Conservation (phyloP, 2,329 filamentous ascomycete genomes). For the Cladosporium sp. region DNA sequence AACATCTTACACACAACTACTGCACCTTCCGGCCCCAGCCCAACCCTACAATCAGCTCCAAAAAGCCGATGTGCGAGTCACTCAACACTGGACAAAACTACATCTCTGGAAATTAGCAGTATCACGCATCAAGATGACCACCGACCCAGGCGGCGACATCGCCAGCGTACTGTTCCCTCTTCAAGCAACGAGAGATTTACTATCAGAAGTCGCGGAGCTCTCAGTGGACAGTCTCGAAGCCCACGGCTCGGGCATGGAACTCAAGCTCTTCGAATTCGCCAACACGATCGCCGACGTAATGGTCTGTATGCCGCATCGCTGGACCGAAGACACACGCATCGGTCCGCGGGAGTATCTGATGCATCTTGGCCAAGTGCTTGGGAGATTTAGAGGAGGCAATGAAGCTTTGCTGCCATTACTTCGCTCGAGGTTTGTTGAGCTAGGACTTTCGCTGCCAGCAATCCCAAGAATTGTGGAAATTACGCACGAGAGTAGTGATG, state of each 20-base stretch:
- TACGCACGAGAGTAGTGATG: slow-evolving; percentile 12
- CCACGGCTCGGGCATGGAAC: slow-evolving; percentile 58
- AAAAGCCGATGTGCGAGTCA: slow-evolving; percentile 53
- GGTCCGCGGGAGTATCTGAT: slow-evolving; percentile 11
- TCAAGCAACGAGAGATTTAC: background rate
- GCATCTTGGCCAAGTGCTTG: slow-evolving; percentile 11
- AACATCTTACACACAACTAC: slow-evolving; percentile 12
- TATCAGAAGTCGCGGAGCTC: slow-evolving; percentile 40
- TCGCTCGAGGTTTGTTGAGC: background rate
- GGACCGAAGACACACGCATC: background rate
- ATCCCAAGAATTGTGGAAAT: background rate
- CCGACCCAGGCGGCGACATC: slow-evolving; percentile 2
- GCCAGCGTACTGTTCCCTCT: slow-evolving; percentile 21
- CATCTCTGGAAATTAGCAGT: slow-evolving; percentile 53
- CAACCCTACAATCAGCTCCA: slow-evolving; percentile 35
- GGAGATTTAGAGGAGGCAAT: slow-evolving; percentile 9
- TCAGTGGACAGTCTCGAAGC: slow-evolving; percentile 38
- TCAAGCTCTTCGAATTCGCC: slow-evolving; percentile 62
- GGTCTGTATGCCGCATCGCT: slow-evolving; percentile 32
- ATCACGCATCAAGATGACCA: slow-evolving; percentile 37
- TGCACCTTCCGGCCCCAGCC: slow-evolving; percentile 7
- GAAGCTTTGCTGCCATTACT: slow-evolving; percentile 10
- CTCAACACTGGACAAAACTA: slow-evolving; percentile 52
- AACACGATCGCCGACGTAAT: slow-evolving; percentile 61
- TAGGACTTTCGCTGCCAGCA: background rate